Evolutionary conservation across 805 yeast species (phyloP), one percentile per base, ranked within the genome.

Genomic region (Wickerhamomyces silvicola): DNA sequence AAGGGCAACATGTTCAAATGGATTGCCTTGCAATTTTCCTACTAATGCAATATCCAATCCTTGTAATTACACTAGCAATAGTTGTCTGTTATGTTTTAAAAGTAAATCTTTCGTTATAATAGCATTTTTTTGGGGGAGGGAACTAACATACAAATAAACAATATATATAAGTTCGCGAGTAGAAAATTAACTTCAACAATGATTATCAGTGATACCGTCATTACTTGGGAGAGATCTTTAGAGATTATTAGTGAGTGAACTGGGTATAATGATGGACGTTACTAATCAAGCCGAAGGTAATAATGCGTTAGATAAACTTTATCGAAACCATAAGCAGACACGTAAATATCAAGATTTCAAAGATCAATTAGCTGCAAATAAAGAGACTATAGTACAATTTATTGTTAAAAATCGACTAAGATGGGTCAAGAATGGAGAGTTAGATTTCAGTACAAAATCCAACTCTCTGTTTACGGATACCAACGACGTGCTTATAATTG

Each of bases 11-110:
- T 28, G 37, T 52, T 6, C 72, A 87, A 55, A 78, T 90, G 79
- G 95, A 90, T 53, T 82, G 94, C 52, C 66, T 86, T 31, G 92
- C 96, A 0, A 64, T 86, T 19, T 68, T 74, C 19, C 66, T 88
- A 41, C 72, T 90, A 50, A 66, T 71, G 13, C 95, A 86, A 52
- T 90, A 90, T 50, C 63, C 78, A 1, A 44, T 76, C 5, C 58
- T 88, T 48, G 74, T 75, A 10, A 54, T 88, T 8, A 72, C 88
- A 14, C 52, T 88, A 43, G 92, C 96, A 10, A 70, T 85, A 35
- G 63, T 83, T 16, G 52, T 48, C n/a, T 35, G 42, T 15, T 50
- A 43, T 28, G 35, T 41, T 2, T 19, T 48, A 22, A 50, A 48
- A 25, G 42, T 41, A 7, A 28, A 18, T 10, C 12, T 44, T 17